phyloP scores from a whole-genome alignment of 306 rosid genomes.

The Vicia sativa region DNA sequence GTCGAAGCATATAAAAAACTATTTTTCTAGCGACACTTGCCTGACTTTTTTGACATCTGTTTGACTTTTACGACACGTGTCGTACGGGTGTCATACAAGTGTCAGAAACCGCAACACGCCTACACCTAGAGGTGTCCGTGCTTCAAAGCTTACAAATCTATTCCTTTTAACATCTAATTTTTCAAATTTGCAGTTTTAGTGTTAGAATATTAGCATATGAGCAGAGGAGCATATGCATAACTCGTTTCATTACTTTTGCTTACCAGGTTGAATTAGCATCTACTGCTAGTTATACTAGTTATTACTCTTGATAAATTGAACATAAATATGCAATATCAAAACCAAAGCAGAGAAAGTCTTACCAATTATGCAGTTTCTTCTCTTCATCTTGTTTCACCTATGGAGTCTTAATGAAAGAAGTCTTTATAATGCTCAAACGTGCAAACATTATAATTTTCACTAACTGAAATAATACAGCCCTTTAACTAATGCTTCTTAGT shows the following conservation, averaged over 20 bases:
- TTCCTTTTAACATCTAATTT: not conserved
- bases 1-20: too few species aligned
- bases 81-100: too few species aligned
- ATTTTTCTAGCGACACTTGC: too few species aligned
- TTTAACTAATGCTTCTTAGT: too few species aligned
- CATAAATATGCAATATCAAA: not conserved
- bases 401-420: slow-evolving; percentile 9
- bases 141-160: not conserved
- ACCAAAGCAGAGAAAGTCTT: not conserved
- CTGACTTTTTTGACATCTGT: too few species aligned
- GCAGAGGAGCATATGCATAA: not conserved
- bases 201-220: not conserved
- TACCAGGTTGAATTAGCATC: slow-evolving; percentile 9
- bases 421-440: too few species aligned
- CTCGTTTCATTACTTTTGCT: not conserved
- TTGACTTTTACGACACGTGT: too few species aligned
- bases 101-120: too few species aligned
- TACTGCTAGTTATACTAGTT: not conserved
- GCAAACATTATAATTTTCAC: too few species aligned
- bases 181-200: not conserved
- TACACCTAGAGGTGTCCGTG: too few species aligned
- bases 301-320: not conserved
- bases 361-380: slow-evolving; percentile 11
- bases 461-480: too few species aligned
- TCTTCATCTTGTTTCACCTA: not conserved